phyloP scores from a whole-genome alignment of 164 flowering plant genomes.

The Brasenia schreberi region DNA sequence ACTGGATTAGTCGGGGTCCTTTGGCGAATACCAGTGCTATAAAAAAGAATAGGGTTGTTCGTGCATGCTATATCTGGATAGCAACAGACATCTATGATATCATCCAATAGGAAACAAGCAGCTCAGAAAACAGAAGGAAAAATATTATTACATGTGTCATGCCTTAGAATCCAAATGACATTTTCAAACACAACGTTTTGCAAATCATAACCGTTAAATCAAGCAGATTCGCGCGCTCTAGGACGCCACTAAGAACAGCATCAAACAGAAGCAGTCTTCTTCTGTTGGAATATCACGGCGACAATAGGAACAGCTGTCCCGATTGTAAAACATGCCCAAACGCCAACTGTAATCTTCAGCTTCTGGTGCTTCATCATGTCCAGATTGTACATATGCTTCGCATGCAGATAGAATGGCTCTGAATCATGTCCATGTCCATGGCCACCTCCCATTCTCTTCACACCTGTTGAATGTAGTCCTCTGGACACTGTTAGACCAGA shows the following conservation, averaged over 20 bases:
- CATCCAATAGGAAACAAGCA: too few species aligned
- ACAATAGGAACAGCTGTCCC: constrained; percentile 76
- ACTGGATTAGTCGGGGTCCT: too few species aligned
- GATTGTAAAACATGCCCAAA: constrained; percentile 58
- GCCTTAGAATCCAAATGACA: too few species aligned
- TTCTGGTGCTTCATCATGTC: constrained; percentile 71
- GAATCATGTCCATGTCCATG: constrained; percentile 41
- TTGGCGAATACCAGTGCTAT: too few species aligned
- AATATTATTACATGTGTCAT: too few species aligned
- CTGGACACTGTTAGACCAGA: constrained; percentile 25
- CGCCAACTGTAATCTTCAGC: constrained; percentile 53
- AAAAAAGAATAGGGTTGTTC: too few species aligned
- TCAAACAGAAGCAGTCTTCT: constrained; percentile 74
- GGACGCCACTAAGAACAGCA: neutral
- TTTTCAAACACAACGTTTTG: too few species aligned
- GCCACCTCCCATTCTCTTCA: constrained; percentile 68
- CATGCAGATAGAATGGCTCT: constrained; percentile 75
- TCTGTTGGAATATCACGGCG: constrained; percentile 90
- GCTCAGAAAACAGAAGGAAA: too few species aligned
- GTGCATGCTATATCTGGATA: too few species aligned
- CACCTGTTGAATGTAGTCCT: constrained; percentile 72
- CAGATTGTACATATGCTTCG: constrained; percentile 96
- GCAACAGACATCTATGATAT: too few species aligned
- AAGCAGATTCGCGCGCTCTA: neutral
- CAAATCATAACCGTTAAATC: neutral